Evolutionary conservation across 2,329 filamentous ascomycete species (phyloP).

Genomic region (Sclerotinia spermophila): DNA sequence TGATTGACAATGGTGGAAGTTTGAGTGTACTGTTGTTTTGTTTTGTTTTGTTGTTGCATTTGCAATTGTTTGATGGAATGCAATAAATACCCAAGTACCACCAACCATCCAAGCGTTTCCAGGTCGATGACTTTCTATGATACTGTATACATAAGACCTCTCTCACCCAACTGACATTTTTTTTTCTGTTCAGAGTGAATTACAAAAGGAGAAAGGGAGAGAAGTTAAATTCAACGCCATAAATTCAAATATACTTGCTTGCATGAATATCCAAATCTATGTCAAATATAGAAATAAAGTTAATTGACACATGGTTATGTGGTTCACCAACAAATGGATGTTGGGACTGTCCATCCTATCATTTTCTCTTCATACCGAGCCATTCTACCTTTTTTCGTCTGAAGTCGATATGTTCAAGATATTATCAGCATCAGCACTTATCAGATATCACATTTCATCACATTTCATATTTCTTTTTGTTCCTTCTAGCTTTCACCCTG

Average conservation of each 20-base stretch:
- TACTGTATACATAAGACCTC: not conserved
- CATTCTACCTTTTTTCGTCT: not conserved
- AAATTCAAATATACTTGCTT: not conserved
- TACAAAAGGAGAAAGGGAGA: not conserved
- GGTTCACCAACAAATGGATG: not conserved
- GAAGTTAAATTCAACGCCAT: too few relatives aligned
- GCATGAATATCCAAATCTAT: not conserved
- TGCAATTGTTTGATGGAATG: constrained; percentile 1
- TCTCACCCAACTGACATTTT: not conserved
- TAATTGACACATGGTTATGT: not conserved
- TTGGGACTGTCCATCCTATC: not conserved
- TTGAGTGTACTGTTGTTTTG: not conserved
- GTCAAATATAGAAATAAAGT: not conserved
- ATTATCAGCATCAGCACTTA: not conserved
- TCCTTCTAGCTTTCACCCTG: not conserved
- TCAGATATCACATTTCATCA: not conserved
- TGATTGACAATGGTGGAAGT: constrained; percentile 2
- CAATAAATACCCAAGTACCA: not conserved
- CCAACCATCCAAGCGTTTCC: not conserved
- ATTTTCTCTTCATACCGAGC: not conserved
- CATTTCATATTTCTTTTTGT: not conserved
- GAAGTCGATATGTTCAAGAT: not conserved
- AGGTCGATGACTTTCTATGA: not conserved
- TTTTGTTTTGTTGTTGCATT: not conserved
- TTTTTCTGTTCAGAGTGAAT: not conserved